A percentile compares a stretch with the other conserved stretches of the same genome.
Conservation (phyloP, 768 basidiomycete species). For the Lactarius indigo region DNA sequence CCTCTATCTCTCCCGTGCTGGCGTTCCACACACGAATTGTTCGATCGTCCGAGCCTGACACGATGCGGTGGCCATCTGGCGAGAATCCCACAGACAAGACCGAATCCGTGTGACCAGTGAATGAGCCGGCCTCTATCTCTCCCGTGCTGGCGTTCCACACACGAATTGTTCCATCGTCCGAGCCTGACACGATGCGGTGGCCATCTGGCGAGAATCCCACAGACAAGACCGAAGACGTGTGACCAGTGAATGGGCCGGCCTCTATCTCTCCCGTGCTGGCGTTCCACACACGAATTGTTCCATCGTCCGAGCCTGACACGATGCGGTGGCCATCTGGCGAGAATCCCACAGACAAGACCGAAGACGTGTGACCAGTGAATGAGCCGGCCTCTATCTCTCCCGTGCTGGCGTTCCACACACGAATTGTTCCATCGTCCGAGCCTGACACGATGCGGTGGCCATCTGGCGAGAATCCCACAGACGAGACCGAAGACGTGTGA, state of each 20-base stretch:
- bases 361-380: not conserved
- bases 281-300: not conserved
- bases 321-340: not conserved
- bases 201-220: not conserved
- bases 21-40: too few relatives aligned
- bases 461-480: not conserved
- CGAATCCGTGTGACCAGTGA: too few relatives aligned
- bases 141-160: not conserved
- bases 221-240: too few relatives aligned
- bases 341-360: not conserved
- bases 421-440: not conserved
- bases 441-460: conserved; percentile 11
- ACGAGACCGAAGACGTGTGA: not conserved
- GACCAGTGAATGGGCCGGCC: too few relatives aligned
- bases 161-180: not conserved
- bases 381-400: not conserved
- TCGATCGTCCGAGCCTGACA: too few relatives aligned
- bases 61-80: too few relatives aligned
- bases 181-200: not conserved
- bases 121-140: not conserved
- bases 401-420: not conserved
- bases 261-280: not conserved
- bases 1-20: too few relatives aligned
- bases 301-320: not conserved
- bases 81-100: too few relatives aligned